phyloP scores from a whole-genome alignment of 2,329 filamentous ascomycete genomes.

The Neurospora sp. region DNA sequence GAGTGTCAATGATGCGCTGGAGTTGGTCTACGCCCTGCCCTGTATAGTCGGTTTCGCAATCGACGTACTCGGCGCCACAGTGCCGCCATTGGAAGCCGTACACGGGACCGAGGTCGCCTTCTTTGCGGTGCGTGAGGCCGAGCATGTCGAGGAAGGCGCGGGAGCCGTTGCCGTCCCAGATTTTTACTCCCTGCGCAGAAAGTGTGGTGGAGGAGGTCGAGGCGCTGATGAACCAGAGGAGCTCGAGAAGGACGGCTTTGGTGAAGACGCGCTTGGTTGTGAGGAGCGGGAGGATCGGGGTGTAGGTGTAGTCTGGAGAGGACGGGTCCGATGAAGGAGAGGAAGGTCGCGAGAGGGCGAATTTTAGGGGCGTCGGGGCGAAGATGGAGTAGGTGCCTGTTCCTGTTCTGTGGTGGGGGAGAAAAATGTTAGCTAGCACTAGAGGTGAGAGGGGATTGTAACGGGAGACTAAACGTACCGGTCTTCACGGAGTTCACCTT shows the following conservation, averaged over 20 bases:
- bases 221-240: constrained; percentile 91
- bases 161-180: constrained; percentile 96
- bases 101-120: constrained; percentile 86
- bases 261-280: constrained; percentile 97
- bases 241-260: constrained; percentile 79
- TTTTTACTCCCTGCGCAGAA: constrained; percentile 74
- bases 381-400: constrained; percentile 89
- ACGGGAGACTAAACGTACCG: constrained; percentile 38
- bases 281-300: constrained; percentile 74
- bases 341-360: constrained; percentile 55
- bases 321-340: background rate
- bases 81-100: constrained; percentile 99
- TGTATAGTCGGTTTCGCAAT: constrained; percentile 69
- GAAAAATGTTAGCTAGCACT: constrained; percentile 2
- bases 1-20: constrained; percentile 77
- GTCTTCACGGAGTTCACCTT: constrained; percentile 83
- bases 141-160: constrained; percentile 81
- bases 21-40: constrained; percentile 90
- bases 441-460: background rate
- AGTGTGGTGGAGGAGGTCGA: constrained; percentile 71
- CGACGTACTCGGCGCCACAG: constrained; percentile 84
- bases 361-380: constrained; percentile 77
- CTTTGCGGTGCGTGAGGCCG: constrained; percentile 69
- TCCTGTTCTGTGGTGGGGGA: constrained; percentile 53
- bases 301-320: constrained; percentile 22